Evolutionary conservation across 2,329 filamentous ascomycete species (phyloP).

Genomic region (Arthroderma sp.): DNA sequence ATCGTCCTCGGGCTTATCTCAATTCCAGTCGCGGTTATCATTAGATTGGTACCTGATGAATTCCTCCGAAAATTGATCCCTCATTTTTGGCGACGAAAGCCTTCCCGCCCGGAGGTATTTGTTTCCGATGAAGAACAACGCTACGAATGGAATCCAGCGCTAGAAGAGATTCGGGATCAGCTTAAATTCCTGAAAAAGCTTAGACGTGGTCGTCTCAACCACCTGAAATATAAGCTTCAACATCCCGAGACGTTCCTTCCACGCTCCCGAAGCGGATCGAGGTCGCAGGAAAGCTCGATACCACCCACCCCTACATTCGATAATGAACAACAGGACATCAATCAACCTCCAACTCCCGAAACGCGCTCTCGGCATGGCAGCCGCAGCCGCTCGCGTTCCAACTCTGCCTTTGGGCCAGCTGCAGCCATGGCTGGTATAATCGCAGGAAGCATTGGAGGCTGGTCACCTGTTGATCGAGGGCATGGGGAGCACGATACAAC

Average conservation of each 20-base stretch:
- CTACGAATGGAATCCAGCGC: conserved; percentile 45
- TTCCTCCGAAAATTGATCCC: conserved; percentile 35
- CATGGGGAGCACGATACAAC: conserved; percentile 24
- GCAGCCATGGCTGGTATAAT: conserved; percentile 53
- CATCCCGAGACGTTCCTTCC: conserved; percentile 39
- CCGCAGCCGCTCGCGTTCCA: conserved; percentile 43
- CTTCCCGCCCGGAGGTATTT: conserved; percentile 27
- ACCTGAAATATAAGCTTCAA: conserved; percentile 47
- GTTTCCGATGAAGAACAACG: conserved; percentile 34
- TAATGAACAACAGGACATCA: conserved; percentile 13
- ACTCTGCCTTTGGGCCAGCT: conserved; percentile 45
- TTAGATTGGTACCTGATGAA: conserved; percentile 48
- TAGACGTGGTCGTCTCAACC: conserved; percentile 48
- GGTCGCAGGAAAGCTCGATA: conserved; percentile 32
- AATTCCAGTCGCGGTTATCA: conserved; percentile 50
- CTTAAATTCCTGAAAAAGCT: conserved; percentile 50
- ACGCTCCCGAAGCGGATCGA: conserved; percentile 30
- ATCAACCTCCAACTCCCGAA: conserved; percentile 33
- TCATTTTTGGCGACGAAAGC: conserved; percentile 23
- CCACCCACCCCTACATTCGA: conserved; percentile 45
- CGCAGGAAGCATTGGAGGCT: conserved; percentile 52
- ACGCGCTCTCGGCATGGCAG: conserved; percentile 39
- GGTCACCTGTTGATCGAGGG: conserved; percentile 45
- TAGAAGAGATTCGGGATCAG: conserved; percentile 51
- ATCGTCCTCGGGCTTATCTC: conserved; percentile 54